Percentiles rank a stretch among this genome's conserved stretches.
phyloP scores from a whole-genome alignment of 2,329 filamentous ascomycete species.

The Clonostachys solani region DNA sequence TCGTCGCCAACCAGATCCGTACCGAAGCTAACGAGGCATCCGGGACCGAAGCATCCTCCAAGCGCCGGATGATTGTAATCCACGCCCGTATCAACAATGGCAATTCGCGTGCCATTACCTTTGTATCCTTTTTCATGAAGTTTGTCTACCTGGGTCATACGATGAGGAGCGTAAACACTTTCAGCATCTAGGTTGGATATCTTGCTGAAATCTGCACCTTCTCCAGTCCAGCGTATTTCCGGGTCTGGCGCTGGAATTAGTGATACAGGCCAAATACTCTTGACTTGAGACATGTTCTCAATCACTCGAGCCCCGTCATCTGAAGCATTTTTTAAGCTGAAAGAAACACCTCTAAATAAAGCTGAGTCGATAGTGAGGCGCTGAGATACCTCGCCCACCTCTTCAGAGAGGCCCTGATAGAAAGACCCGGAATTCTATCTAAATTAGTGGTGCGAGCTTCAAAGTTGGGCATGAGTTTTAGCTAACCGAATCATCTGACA shows the following conservation, averaged over 20 bases:
- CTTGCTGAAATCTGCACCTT: background rate
- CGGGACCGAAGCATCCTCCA: slow-evolving; percentile 52
- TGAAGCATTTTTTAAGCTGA: no score
- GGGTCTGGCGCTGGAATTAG: slow-evolving; percentile 18
- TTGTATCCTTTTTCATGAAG: slow-evolving; percentile 33
- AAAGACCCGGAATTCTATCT: no score
- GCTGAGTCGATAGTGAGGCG: no score
- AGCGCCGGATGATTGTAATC: slow-evolving; percentile 56
- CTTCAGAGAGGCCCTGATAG: no score
- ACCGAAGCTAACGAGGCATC: slow-evolving; percentile 47
- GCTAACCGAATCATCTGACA: no score
- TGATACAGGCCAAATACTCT: slow-evolving; percentile 43
- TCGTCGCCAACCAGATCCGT: slow-evolving; percentile 49
- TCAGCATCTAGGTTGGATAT: no score
- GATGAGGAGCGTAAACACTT: slow-evolving; percentile 21
- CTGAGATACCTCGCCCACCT: no score
- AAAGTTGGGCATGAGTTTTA: no score
- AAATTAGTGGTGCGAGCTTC: no score
- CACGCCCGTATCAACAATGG: slow-evolving; percentile 39
- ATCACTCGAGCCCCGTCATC: no score
- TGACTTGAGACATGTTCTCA: slow-evolving; percentile 21
- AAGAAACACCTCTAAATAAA: no score
- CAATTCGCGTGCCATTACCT: slow-evolving; percentile 40
- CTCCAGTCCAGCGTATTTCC: slow-evolving; percentile 3
- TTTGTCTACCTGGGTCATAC: slow-evolving; percentile 42